Evolutionary conservation across 2,329 filamentous ascomycete species (phyloP), one percentile per base, ranked within the genome.

Genomic region (Corinectria fuckeliana): DNA sequence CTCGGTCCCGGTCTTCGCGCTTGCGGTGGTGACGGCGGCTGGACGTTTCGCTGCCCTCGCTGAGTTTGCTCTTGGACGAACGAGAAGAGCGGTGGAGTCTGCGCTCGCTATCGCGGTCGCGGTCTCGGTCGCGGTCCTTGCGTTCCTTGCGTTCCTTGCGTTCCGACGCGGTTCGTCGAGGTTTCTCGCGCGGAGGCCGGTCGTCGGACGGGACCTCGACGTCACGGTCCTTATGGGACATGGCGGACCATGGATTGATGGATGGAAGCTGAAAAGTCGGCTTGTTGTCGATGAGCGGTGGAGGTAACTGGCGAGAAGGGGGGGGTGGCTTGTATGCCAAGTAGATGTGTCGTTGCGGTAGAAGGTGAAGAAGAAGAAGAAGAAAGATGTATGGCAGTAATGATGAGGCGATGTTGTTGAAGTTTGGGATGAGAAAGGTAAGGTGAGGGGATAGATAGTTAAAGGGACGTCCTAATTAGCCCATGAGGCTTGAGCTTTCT

Each of bases 221-320:
- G 66, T 81, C 78, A 73, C 69, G 77, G 60, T 80, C 76, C 66
- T 76, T 77, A 64, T 75, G 72, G 50, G 78, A 75, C 78, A 80
- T 80, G 63, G 58, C 71, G 61, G 56, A 69, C 64, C 74, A 76
- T 76, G 64, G 64, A 66, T 38, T 25, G 39, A 21, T 16, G 32
- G 25, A n/a, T n/a, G n/a, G 10, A 18, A 14, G 28, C 13, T 36
- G 14, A 30, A 32, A 44, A 41, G 39, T 38, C 21, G 32, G 30
- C 49, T 60, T 42, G 45, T 44, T 32, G 47, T 21, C 21, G 42
- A 51, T 58, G 44, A 26, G 23, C 26, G 30, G 48, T 23, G 16
- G 48, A 54, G 58, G 28, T 52, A 56, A 49, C 38, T 39, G 53
- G 30, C 28, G 21, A 45, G 60, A 60, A 65, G 59, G 26, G 53